Base-by-base conservation (phyloP, 2,329 filamentous ascomycete species). In the Tothia fuscella region DNA sequence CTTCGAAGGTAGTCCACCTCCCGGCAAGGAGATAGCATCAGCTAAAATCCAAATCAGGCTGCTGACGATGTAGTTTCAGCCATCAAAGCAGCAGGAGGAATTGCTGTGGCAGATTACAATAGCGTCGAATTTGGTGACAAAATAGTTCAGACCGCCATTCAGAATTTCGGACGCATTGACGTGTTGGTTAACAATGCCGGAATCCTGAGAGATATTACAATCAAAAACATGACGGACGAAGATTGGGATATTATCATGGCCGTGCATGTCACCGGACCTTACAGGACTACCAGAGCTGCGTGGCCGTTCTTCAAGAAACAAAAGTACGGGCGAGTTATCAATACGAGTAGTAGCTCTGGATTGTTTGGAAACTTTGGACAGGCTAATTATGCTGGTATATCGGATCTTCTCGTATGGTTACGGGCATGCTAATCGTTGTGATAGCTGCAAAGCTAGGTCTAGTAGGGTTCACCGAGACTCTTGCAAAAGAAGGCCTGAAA, bases 271-370 rank as follows among this genome's bases (percentile, higher is more conserved):
- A 82, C 78, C 58, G 91, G 91, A 53, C 80, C 87, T 56, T 98
- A 93, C 74, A 95, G 94, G 63, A 68, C 70, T 52, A 75, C 91
- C 47, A 80, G 79, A 63, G 89, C 91, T 49, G 91, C 91, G 40
- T 96, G 89, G 89, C 87, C 89, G 46, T 73, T 95, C 65, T 96
- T 96, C 75, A 77, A 88, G 58, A 96, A 96, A 70, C 91, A 98
- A 68, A 96, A 95, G 76, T 96, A 85, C 61, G 91, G 91, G 49
- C 78, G 91, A 54, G 72, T 98, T 51, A 93, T 98, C 67, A 96
- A 93, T 72, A 96, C 89, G 19, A 17, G 20, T 78, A 89, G 28
- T 95, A 86, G 87, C 42, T 88, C 89, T 46, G 91, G 91, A 54
- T 72, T 98, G 41, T 96, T 93, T 61, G 91, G 91, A 56, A 91